Evolutionary conservation across 805 yeast genomes (phyloP).

Genomic region (Teunomyces panamensis): DNA sequence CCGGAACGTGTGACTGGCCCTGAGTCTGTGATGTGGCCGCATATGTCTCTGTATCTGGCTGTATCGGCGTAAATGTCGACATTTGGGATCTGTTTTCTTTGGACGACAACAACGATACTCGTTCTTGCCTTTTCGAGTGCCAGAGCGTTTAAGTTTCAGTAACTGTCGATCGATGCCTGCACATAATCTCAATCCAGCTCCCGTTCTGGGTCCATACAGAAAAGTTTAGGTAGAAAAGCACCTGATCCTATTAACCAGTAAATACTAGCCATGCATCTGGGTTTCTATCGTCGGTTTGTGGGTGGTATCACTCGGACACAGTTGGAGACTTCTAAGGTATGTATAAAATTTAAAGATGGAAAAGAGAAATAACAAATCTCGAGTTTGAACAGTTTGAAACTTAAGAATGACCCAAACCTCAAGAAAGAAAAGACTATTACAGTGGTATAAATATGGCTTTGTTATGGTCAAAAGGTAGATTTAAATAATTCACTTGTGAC

Average conservation of each 20-base stretch:
- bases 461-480: too few relatives aligned
- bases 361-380: background rate
- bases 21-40: background rate
- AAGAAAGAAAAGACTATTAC: too few relatives aligned
- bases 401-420: too few relatives aligned
- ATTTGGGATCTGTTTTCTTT: conserved; percentile 1
- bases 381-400: background rate
- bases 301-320: conserved; percentile 41
- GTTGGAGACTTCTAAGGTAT: conserved; percentile 43
- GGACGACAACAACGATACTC: too few relatives aligned
- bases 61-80: conserved; percentile 29
- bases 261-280: conserved; percentile 7
- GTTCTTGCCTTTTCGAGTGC: too few relatives aligned
- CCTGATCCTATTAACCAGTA: background rate
- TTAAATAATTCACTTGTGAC: too few relatives aligned
- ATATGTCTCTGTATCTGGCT: conserved; percentile 18
- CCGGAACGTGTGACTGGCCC: background rate
- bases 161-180: too few relatives aligned
- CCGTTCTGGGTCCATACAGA: background rate
- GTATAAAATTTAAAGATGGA: conserved; percentile 12
- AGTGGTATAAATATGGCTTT: too few relatives aligned
- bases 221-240: background rate
- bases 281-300: conserved; percentile 28
- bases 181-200: too few relatives aligned
- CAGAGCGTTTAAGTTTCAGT: too few relatives aligned